Conservation (phyloP, 1,139 yeast species). For the Kurtzmaniella natalensis region DNA sequence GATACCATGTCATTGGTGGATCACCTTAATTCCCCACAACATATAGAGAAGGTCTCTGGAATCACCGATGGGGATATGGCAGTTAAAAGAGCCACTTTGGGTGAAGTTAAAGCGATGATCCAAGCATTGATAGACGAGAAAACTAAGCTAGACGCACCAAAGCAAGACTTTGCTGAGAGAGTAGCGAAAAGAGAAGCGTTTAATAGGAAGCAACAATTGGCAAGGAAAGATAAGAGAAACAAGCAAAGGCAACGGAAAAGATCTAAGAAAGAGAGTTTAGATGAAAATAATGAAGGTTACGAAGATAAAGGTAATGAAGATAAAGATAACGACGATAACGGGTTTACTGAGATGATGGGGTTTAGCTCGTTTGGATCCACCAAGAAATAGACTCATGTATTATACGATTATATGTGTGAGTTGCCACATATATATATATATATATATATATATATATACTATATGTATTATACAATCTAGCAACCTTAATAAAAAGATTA, state of each 20-base stretch:
- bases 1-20: slow-evolving; percentile 80
- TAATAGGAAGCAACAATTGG: slow-evolving; percentile 33
- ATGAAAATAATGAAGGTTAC: slow-evolving; percentile 1
- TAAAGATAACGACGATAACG: not conserved
- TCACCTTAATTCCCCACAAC: slow-evolving; percentile 74
- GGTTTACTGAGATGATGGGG: slow-evolving; percentile 46
- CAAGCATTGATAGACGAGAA: slow-evolving; percentile 22
- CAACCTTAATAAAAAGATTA: no score
- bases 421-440: no score
- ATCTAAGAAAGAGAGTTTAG: slow-evolving; percentile 10
- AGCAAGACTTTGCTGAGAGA: slow-evolving; percentile 24
- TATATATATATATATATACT: no score
- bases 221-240: slow-evolving; percentile 22
- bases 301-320: slow-evolving; percentile 47
- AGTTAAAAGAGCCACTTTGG: slow-evolving; percentile 26
- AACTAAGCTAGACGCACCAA: slow-evolving; percentile 17
- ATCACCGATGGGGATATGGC: slow-evolving; percentile 2
- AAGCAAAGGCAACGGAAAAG: slow-evolving; percentile 16
- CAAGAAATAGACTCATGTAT: slow-evolving; percentile 12
- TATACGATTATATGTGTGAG: no score
- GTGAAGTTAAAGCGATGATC: slow-evolving; percentile 31
- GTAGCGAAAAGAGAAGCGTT: slow-evolving; percentile 38
- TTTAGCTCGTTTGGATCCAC: slow-evolving; percentile 45
- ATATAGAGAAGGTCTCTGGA: slow-evolving; percentile 26
- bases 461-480: no score